phyloP scores from a whole-genome alignment of 2,329 filamentous ascomycete species.

The Aspergillus novoparasiticus region DNA sequence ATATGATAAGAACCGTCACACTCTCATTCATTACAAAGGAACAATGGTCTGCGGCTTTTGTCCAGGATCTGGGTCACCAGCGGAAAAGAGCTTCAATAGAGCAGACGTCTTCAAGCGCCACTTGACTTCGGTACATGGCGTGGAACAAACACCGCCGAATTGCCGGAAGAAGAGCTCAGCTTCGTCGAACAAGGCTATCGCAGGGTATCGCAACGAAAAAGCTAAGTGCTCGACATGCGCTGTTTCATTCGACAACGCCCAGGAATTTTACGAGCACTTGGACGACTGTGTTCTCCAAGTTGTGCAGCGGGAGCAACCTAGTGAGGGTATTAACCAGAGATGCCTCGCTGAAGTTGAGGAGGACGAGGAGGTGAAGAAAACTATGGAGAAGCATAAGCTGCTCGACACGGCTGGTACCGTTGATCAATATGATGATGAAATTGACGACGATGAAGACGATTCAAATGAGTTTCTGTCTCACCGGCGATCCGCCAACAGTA shows the following conservation, averaged over 20 bases:
- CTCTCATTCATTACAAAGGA: conserved; percentile 92
- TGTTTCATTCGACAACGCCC: conserved; percentile 78
- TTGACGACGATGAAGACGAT: conserved; percentile 59
- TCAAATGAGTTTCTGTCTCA: conserved; percentile 53
- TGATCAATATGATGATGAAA: conserved; percentile 54
- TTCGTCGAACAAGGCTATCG: conserved; percentile 62
- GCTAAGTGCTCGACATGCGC: conserved; percentile 92
- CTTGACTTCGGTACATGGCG: conserved; percentile 83
- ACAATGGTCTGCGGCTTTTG: conserved; percentile 98
- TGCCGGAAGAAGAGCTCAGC: conserved; percentile 72
- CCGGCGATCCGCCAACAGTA: conserved; percentile 51
- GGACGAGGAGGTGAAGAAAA: conserved; percentile 59
- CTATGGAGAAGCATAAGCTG: conserved; percentile 60
- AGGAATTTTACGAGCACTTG: conserved; percentile 97
- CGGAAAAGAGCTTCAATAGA: conserved; percentile 93
- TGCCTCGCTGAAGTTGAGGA: conserved; percentile 61
- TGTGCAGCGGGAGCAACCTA: conserved; percentile 61
- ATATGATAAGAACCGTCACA: conserved; percentile 96
- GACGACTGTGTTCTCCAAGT: conserved; percentile 70
- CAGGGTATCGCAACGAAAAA: conserved; percentile 72
- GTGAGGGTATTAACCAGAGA: conserved; percentile 60
- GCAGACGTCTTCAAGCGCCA: conserved; percentile 96
- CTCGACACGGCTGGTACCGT: conserved; percentile 51
- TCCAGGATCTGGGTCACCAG: conserved; percentile 81
- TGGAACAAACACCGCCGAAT: conserved; percentile 91